These are phyloP conservation scores for Alternaria sp. DNA, from an alignment of 2,329 filamentous ascomycete genomes.

Conservation along the genomic window DNA sequence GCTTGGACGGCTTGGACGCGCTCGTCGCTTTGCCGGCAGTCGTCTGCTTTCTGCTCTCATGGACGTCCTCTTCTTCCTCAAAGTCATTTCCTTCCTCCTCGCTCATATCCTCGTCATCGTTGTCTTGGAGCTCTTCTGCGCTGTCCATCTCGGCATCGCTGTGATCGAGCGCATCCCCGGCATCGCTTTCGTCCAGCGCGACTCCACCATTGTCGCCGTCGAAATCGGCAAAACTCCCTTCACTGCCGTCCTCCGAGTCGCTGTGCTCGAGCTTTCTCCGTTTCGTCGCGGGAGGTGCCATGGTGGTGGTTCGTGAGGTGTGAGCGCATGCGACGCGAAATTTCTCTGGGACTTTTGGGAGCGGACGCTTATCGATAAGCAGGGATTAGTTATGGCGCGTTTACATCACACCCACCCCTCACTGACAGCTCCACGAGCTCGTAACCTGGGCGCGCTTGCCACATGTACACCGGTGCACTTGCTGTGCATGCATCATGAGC, in stretches of 20 bases:
- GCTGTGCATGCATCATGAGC: background rate
- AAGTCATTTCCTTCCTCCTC: conserved; percentile 6
- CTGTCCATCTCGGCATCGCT: conserved; percentile 18
- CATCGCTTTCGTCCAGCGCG: conserved; percentile 21
- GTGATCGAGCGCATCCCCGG: conserved; percentile 14
- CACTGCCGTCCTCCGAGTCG: conserved; percentile 35
- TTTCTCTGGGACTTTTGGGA: conserved; percentile 28
- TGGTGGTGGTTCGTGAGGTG: conserved; percentile 22
- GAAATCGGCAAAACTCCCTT: conserved; percentile 33
- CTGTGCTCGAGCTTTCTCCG: conserved; percentile 56
- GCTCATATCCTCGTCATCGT: conserved; percentile 18
- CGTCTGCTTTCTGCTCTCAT: conserved; percentile 12
- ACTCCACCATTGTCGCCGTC: conserved; percentile 22
- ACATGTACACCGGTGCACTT: background rate
- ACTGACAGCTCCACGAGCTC: background rate
- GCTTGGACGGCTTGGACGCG: conserved; percentile 21
- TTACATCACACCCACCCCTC: conserved; percentile 10
- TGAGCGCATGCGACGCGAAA: conserved; percentile 18
- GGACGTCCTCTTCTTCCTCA: conserved; percentile 20
- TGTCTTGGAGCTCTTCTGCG: conserved; percentile 15
- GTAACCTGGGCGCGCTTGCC: conserved; percentile 2
- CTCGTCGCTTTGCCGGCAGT: conserved; percentile 13
- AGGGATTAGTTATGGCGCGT: conserved; percentile 1
- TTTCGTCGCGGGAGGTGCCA: conserved; percentile 51
- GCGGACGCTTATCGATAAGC: conserved; percentile 31